Conservation (phyloP, 1,139 yeast species). For the Hyphopichia khmerensis region DNA sequence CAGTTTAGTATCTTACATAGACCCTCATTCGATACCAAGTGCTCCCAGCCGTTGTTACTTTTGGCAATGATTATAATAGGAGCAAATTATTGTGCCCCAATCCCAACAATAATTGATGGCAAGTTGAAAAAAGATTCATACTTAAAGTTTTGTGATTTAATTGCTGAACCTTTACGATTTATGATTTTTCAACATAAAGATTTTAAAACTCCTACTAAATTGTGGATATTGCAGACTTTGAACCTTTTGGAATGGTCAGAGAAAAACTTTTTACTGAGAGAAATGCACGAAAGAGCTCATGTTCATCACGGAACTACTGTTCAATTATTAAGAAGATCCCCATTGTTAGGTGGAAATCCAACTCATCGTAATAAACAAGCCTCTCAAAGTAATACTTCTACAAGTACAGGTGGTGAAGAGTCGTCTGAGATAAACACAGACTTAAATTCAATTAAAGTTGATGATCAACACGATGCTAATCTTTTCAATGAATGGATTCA, state of each 20-base stretch:
- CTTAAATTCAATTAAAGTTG: conserved; percentile 13
- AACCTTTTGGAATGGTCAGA: conserved; percentile 66
- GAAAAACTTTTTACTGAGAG: conserved; percentile 57
- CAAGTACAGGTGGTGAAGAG: conserved; percentile 34
- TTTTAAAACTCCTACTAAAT: conserved; percentile 57
- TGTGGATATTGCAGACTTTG: conserved; percentile 69
- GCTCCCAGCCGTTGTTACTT: conserved; percentile 52
- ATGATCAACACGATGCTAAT: conserved; percentile 24
- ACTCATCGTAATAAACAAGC: conserved; percentile 19
- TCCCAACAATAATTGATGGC: not conserved
- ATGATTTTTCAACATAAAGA: conserved; percentile 58
- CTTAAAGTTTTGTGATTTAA: conserved; percentile 29
- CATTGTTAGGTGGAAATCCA: conserved; percentile 72
- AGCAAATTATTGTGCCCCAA: conserved; percentile 28
- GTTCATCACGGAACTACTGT: conserved; percentile 77
- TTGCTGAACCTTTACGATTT: conserved; percentile 66
- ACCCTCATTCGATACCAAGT: conserved; percentile 60
- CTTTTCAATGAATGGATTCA: conserved; percentile 64
- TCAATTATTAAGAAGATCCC: conserved; percentile 69
- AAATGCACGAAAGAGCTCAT: conserved; percentile 71
- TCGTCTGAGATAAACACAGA: conserved; percentile 27
- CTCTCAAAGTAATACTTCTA: conserved; percentile 20
- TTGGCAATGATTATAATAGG: conserved; percentile 60
- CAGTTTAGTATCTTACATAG: conserved; percentile 62
- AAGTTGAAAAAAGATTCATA: conserved; percentile 22